phyloP scores from a whole-genome alignment of 2,329 filamentous ascomycete species.

The Microcyclospora pomicola region DNA sequence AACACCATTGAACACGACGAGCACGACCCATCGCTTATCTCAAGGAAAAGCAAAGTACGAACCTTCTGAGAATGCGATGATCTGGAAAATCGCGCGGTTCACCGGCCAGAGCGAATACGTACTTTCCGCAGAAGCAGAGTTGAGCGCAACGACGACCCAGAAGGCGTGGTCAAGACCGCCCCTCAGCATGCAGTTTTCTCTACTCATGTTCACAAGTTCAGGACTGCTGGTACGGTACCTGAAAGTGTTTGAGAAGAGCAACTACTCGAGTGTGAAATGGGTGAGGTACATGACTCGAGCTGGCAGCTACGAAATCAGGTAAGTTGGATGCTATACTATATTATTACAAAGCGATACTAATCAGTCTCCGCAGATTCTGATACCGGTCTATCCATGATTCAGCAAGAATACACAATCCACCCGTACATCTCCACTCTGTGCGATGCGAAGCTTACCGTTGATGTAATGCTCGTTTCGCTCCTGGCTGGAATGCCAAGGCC shows the following conservation, averaged over 20 bases:
- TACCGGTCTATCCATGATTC: no score
- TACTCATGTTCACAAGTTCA: slow-evolving; percentile 97
- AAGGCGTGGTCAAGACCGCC: slow-evolving; percentile 94
- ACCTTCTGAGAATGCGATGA: slow-evolving; percentile 91
- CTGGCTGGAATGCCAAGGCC: no score
- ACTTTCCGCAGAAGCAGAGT: slow-evolving; percentile 77
- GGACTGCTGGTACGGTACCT: slow-evolving; percentile 85
- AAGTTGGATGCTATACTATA: neutral
- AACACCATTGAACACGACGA: slow-evolving; percentile 89
- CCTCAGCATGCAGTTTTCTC: slow-evolving; percentile 76
- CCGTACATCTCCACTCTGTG: no score
- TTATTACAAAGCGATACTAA: no score
- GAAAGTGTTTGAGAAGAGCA: slow-evolving; percentile 98
- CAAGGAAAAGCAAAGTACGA: slow-evolving; percentile 98
- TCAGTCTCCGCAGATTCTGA: no score
- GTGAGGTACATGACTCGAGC: slow-evolving; percentile 97
- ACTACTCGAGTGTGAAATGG: slow-evolving; percentile 98
- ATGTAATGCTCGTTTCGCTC: no score
- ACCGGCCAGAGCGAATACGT: slow-evolving; percentile 96
- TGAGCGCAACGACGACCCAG: slow-evolving; percentile 96
- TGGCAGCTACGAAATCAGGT: slow-evolving; percentile 80
- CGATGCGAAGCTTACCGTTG: no score
- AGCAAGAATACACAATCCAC: no score
- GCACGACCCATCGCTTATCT: slow-evolving; percentile 80
- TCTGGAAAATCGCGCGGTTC: slow-evolving; percentile 98